Percentiles rank a stretch among this genome's conserved stretches.
Evolutionary conservation across 2,329 filamentous ascomycete genomes (phyloP).

Genomic region (Colletotrichum tabaci): DNA sequence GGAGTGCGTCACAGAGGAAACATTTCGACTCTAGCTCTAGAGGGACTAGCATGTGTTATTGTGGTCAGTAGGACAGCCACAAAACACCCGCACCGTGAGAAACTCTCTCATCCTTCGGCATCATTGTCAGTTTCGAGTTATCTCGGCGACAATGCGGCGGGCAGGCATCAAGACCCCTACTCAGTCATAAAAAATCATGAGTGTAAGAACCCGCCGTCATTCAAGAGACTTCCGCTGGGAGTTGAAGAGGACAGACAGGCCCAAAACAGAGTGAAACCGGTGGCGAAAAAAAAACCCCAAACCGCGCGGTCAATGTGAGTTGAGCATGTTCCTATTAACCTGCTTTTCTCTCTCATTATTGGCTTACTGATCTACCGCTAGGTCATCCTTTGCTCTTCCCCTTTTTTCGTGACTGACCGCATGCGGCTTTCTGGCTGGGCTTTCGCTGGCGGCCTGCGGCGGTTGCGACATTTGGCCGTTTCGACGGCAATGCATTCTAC

Average conservation of each 20-base stretch:
- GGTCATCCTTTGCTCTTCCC: not conserved
- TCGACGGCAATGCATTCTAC: not conserved
- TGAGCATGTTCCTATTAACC: not conserved
- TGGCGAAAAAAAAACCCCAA: not conserved
- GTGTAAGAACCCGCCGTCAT: not conserved
- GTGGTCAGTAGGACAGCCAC: not conserved
- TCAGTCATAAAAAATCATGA: too few species aligned
- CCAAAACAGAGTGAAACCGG: not conserved
- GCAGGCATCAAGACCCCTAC: not conserved
- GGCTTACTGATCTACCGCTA: not conserved
- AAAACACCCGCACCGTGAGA: not conserved
- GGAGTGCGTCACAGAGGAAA: not conserved
- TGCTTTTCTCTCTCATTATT: not conserved
- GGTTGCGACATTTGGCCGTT: not conserved
- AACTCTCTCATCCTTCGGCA: not conserved
- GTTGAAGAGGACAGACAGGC: not conserved
- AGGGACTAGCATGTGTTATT: not conserved
- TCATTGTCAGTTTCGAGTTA: not conserved
- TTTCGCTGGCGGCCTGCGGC: not conserved
- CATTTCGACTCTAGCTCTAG: not conserved
- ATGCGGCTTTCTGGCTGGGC: not conserved
- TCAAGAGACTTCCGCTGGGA: not conserved
- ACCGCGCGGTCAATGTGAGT: not conserved
- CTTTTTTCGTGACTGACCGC: not conserved
- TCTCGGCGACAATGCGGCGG: not conserved